Base-by-base conservation (phyloP, 2,329 filamentous ascomycete species). In the Conoideocrella luteorostrata region DNA sequence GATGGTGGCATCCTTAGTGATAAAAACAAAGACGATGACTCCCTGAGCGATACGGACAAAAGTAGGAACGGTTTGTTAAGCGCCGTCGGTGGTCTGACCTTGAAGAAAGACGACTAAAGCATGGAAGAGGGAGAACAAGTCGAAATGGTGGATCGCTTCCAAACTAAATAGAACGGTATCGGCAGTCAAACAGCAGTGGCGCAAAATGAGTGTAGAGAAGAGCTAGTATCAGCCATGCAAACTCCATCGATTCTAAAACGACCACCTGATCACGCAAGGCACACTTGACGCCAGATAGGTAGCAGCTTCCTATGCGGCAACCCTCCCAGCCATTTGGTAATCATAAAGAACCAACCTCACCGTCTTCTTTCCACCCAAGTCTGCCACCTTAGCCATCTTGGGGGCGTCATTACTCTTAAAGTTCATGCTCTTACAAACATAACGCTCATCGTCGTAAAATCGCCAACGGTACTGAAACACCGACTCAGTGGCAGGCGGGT, bases 121-220 rank as follows among this genome's bases (percentile, higher is more conserved):
- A 26, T 43, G 21, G 30, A 43, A 43, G 41, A 43, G 21, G 41
- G 41, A 43, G 41, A 43, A 28, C 23, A 30, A 43, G 41, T 43
- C 15, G 24, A 33, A 43, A 24, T 43, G 32, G 9, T 43, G 15
- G 41, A 38, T 43, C 21, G 41, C 41, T 24, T 43, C 41, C 13
- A 43, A 43, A 23, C 41, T 43, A 13, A 23, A 43, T 30, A 7
- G 41, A 36, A 43, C 23, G 11, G 34, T 18, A 23, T 32, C 32
- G 32, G 41, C 23, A 43, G 41, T 43, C 11, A 43, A 43, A 36
- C 23, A 37, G 33, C 15, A 43, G 35, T 38, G 15, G 41, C 32
- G 32, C 18, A 43, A 43, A 38, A 43, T 43, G 15, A 30, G 34
- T 30, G 7, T 24, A 28, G 33, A 36, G 26, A 29, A 29, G 26